phyloP scores from a whole-genome alignment of 2,329 filamentous ascomycete genomes.

The Sporothrix mexicana region DNA sequence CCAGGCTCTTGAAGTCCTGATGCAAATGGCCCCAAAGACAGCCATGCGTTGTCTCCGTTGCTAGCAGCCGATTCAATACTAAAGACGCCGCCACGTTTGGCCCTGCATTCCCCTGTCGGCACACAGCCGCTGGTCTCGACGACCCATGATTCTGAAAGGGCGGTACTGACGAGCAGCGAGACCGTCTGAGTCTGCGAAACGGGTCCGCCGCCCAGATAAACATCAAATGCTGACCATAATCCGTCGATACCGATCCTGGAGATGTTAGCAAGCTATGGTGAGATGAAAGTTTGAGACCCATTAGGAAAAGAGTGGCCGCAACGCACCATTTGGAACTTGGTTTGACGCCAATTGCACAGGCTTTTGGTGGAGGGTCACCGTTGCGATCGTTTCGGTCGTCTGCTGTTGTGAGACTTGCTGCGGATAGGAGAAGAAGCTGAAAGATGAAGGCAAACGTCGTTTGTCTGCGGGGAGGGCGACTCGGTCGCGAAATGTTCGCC shows the following conservation, averaged over 20 bases:
- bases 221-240: slow-evolving; percentile 71
- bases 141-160: slow-evolving; percentile 73
- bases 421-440: background rate
- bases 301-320: no score
- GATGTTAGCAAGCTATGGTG: background rate
- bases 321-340: background rate
- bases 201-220: slow-evolving; percentile 57
- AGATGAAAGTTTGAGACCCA: background rate
- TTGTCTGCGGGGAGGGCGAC: background rate
- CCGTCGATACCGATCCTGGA: slow-evolving; percentile 69
- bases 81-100: slow-evolving; percentile 65
- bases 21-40: slow-evolving; percentile 63
- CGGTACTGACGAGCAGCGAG: slow-evolving; percentile 68
- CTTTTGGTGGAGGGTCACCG: background rate
- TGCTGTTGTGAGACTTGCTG: background rate
- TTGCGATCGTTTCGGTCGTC: background rate
- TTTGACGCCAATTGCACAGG: background rate
- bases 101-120: slow-evolving; percentile 61
- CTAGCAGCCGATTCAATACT: slow-evolving; percentile 56
- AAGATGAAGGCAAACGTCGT: background rate
- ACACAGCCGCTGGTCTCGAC: slow-evolving; percentile 71
- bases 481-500: background rate
- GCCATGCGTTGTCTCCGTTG: slow-evolving; percentile 53
- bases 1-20: slow-evolving; percentile 63
- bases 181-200: slow-evolving; percentile 48